Evolutionary conservation across 768 basidiomycete genomes (phyloP), one percentile per base, ranked within the genome.

Genomic region (Boletus rubescentipes): DNA sequence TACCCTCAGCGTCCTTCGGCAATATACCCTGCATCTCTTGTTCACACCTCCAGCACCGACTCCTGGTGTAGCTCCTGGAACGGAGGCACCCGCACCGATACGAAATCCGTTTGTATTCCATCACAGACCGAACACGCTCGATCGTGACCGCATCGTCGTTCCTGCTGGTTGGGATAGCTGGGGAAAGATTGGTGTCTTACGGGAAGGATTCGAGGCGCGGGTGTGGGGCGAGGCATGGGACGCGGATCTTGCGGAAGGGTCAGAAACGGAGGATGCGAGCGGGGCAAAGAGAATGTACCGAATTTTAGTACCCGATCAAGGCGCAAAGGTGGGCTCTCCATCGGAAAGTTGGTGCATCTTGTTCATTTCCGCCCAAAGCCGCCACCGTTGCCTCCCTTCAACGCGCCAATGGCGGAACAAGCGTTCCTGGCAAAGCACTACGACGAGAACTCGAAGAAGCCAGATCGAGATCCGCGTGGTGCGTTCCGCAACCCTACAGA

Each of bases 121-220:
- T 4, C 83, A 91, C 51, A 87, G 89, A 60, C 88, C 97, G 2
- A 98, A 98, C 67, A 88, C 91, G 0, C 76, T 98, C 42, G 97
- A 98, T 67, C 85, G 97, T 31, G 95, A 98, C 64, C 86, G 84
- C 12, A 87, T 98, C 47, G 83, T 97, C 40, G 85, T 98, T 7
- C 97, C 96, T 1, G 83, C 92, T 2, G 97, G 97, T 1, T 99
- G 97, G 97, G 97, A 98, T 66, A 92, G 90, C 60, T 97, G 93
- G 91, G 94, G 95, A 0, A 98, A 98, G 76, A 96, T 98, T 53
- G 77, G 80, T 3, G 88, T 98, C 1, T 73, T 98, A 50, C 75
- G 93, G 51, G 97, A 98, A 37, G 91, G 91, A 1, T 99, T 98
- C 62, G 93, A 97, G 49, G 85, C 90, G 1, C 86, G 83, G 55